phyloP scores from a whole-genome alignment of 192 early-diverging fungal species.

The Lunasporangiospora selenospora region DNA sequence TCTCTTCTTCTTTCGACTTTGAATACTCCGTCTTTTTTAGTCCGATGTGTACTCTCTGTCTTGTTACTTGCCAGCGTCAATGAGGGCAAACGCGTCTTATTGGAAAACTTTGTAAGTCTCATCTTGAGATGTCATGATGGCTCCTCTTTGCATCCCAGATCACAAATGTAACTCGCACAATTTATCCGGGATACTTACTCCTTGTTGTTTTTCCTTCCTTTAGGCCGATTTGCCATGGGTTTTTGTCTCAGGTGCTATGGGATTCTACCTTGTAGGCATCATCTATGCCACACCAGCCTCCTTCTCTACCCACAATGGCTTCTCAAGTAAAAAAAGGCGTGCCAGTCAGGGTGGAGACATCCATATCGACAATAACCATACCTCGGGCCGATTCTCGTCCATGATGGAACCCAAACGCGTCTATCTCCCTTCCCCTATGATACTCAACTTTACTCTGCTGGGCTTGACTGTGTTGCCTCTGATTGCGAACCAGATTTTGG shows the following conservation, averaged over 20 bases:
- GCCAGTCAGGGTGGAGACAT: constrained; percentile 16
- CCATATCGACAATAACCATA: constrained; percentile 1
- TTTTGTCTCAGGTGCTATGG: constrained; percentile 44
- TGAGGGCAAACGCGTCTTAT: constrained; percentile 29
- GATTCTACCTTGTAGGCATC: constrained; percentile 48
- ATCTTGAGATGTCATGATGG: too few relatives aligned
- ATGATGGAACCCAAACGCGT: constrained; percentile 48
- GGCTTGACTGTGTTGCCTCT: constrained; percentile 28
- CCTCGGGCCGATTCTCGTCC: constrained; percentile 36
- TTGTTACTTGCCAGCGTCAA: constrained; percentile 37
- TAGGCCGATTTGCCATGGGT: constrained; percentile 47
- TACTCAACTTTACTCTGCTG: constrained; percentile 33
- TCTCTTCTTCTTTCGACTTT: neutral
- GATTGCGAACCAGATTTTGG: constrained; percentile 38
- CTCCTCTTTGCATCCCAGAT: neutral
- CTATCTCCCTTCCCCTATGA: constrained; percentile 38
- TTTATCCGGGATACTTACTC: neutral
- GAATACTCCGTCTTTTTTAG: constrained; percentile 2
- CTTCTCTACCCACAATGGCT: constrained; percentile 42
- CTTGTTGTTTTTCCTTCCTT: neutral
- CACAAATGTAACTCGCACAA: neutral
- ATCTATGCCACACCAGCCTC: constrained; percentile 45
- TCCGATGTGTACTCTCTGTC: constrained; percentile 39
- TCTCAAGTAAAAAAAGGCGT: constrained; percentile 34
- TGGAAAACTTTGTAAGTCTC: constrained; percentile 46